Base-by-base conservation (phyloP, 768 basidiomycete species). In the Tulasnella sp. region DNA sequence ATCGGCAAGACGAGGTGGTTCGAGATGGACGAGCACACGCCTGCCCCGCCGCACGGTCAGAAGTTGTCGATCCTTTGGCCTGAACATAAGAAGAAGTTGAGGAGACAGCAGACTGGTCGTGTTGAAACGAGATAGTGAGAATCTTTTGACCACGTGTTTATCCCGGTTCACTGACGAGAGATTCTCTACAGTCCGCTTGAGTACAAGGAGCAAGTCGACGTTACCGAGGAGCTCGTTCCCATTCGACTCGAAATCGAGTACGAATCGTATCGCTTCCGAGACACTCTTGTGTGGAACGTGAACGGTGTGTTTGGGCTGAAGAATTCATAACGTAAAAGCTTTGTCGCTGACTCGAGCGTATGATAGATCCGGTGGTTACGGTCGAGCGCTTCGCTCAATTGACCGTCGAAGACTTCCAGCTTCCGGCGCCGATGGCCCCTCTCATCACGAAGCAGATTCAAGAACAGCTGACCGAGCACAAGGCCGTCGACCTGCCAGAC, bases 221-320 rank as follows among this genome's bases (percentile, higher is more conserved):
- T 88, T 37, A 87, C 89, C 16, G 98, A 99, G 82, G 88, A 90
- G 81, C 91, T 99, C 37, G 92, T 99, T 5, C 98, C 98, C 3
- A 92, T 99, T 55, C 90, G 98, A n/a, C 86, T 99, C 74, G 98
- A 99, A 83, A 91, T 98, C 81, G 98, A 99, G 81, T 92, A 96
- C 71, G 98, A 98, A 39, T 93, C 94, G 82, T 91, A 93, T 82
- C 93, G 92, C 85, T 91, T 98, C 87, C 90, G 95, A 37, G 98
- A 99, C 83, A 95, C 97, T 0, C 98, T 99, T 85, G 89, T 98
- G 69, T 99, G 97, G 98, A 98, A 99, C 82, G 84, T 96, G 69
- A 92, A 93, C 80, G 97, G 96, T 98, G 77, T n/a, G 90, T 86
- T 26, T 0, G 6, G 51, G 46, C 18, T 48, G 16, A 51, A n/a